phyloP scores from a whole-genome alignment of 2,329 filamentous ascomycete genomes.

The Penicillium sp. region DNA sequence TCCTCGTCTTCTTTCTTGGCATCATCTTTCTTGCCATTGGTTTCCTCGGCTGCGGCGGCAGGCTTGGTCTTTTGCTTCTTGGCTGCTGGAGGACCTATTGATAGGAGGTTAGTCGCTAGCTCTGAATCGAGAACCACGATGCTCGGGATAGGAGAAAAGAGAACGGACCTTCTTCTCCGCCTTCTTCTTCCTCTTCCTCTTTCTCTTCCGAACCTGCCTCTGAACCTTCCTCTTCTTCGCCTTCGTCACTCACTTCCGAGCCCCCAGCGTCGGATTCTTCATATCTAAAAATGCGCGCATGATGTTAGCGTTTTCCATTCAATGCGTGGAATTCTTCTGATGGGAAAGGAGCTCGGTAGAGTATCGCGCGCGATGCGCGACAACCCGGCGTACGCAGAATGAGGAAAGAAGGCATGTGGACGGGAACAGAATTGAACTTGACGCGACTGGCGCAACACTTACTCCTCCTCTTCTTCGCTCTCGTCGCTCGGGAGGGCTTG shows the following conservation, averaged over 20 bases:
- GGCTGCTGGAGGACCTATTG: constrained; percentile 22
- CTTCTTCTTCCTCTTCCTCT: constrained; percentile 22
- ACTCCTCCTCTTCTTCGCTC: constrained; percentile 49
- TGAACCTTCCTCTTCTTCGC: constrained; percentile 27
- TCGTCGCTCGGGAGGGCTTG: constrained; percentile 47
- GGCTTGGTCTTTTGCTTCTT: constrained; percentile 33
- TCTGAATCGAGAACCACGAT: constrained; percentile 2
- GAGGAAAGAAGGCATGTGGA: neutral
- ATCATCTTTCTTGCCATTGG: constrained; percentile 22
- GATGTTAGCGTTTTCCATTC: neutral
- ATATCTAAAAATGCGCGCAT: constrained; percentile 22
- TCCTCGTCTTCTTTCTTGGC: constrained; percentile 19
- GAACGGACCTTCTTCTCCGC: constrained; percentile 19
- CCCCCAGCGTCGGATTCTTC: constrained; percentile 32
- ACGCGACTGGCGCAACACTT: constrained; percentile 21
- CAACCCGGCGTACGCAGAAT: constrained; percentile 1
- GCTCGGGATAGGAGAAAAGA: neutral
- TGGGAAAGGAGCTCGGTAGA: neutral
- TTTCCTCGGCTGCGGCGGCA: constrained; percentile 5
- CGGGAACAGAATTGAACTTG: constrained; percentile 1
- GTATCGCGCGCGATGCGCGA: constrained; percentile 6
- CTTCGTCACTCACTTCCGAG: constrained; percentile 27
- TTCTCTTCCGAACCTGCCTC: constrained; percentile 29
- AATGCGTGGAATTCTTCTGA: neutral
- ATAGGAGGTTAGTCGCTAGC: neutral